Evolutionary conservation across 768 basidiomycete species (phyloP).

Genomic region (Boletus edulis): DNA sequence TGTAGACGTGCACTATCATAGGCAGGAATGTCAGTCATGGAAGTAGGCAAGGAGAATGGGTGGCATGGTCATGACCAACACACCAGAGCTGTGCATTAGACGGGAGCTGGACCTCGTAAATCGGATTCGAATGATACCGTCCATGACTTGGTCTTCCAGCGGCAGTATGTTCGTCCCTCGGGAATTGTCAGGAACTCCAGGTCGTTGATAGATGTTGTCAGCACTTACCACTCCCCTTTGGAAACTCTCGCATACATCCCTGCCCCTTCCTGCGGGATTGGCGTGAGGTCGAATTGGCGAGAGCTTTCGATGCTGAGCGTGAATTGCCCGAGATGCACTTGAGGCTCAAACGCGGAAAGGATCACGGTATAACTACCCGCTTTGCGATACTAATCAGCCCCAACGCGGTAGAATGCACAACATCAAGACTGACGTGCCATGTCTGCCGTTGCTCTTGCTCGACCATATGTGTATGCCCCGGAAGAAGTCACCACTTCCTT

Average conservation of each 20-base stretch:
- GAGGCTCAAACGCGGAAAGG: slow-evolving; percentile 82
- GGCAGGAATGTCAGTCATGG: neutral
- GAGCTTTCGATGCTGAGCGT: slow-evolving; percentile 63
- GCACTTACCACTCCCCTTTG: slow-evolving; percentile 70
- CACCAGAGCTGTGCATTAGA: slow-evolving; percentile 58
- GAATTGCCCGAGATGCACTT: slow-evolving; percentile 60
- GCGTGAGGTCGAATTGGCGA: slow-evolving; percentile 53
- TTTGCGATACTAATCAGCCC: slow-evolving; percentile 7
- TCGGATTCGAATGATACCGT: slow-evolving; percentile 66
- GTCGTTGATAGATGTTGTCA: neutral
- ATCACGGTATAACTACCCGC: slow-evolving; percentile 78
- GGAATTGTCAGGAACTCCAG: neutral
- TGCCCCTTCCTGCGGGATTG: slow-evolving; percentile 83
- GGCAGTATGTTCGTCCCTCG: slow-evolving; percentile 57
- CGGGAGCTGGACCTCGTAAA: slow-evolving; percentile 58
- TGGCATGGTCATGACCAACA: slow-evolving; percentile 16
- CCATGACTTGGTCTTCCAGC: slow-evolving; percentile 68
- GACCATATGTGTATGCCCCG: slow-evolving; percentile 80
- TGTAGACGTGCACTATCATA: slow-evolving; percentile 65
- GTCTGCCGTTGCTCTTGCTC: slow-evolving; percentile 51
- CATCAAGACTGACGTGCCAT: slow-evolving; percentile 46
- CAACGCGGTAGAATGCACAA: neutral
- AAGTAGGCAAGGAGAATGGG: neutral
- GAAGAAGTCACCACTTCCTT: slow-evolving; percentile 73
- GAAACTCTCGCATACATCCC: slow-evolving; percentile 79